Conservation (phyloP, 2,329 filamentous ascomycete species). For the Drechslerella dactyloides region DNA sequence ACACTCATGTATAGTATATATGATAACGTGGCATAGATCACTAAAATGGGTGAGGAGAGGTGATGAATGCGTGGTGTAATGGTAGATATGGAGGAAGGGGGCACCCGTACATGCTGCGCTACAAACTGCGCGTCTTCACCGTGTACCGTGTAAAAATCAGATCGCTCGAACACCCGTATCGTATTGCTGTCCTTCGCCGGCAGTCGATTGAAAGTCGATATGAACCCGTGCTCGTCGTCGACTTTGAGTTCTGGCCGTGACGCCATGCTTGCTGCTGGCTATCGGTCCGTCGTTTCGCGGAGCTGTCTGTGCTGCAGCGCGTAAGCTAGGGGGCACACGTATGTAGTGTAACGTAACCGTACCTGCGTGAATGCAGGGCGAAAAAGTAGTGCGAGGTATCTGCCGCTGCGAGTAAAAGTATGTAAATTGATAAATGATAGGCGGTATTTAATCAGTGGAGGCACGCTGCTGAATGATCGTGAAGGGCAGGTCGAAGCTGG, state of each 20-base stretch:
- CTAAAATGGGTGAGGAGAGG: background rate
- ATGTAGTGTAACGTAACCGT: background rate
- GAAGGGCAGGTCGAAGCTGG: background rate
- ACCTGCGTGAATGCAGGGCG: no score
- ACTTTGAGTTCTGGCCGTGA: constrained; percentile 76
- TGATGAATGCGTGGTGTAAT: constrained; percentile 7
- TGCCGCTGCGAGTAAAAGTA: no score
- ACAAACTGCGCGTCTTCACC: constrained; percentile 84
- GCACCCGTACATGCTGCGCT: constrained; percentile 71
- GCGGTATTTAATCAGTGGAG: no score
- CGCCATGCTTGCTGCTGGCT: constrained; percentile 62
- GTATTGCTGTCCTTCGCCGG: constrained; percentile 73
- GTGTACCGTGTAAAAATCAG: constrained; percentile 95
- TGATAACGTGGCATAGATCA: background rate
- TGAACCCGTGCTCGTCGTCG: constrained; percentile 96
- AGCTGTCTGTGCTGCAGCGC: background rate
- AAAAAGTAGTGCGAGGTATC: no score
- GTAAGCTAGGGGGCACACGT: background rate
- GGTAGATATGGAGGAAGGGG: background rate
- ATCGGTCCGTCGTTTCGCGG: background rate
- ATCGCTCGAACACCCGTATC: constrained; percentile 88
- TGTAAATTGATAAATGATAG: no score
- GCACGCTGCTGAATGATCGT: background rate
- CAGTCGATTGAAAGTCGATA: constrained; percentile 91
- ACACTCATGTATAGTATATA: no score